These are phyloP conservation scores for Metarhizium guizhouense DNA, from an alignment of 2,329 filamentous ascomycete species.

Conservation along the genomic window DNA sequence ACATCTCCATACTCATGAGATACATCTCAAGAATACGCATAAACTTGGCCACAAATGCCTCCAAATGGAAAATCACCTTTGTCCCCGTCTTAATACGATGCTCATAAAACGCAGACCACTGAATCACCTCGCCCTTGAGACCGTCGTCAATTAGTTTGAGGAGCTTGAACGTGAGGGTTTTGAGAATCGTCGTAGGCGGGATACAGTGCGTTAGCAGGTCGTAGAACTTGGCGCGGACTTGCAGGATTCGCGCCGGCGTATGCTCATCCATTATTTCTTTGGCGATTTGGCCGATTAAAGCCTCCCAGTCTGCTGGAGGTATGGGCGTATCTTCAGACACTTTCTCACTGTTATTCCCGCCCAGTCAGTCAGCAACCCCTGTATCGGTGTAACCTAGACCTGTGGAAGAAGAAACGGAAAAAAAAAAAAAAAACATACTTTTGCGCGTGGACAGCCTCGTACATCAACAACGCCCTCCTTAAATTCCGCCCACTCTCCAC, in stretches of 20 bases:
- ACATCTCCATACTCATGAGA: conserved; percentile 75
- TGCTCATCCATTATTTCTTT: conserved; percentile 89
- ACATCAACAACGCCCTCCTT: conserved; percentile 86
- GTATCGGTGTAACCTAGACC: neutral
- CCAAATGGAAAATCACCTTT: conserved; percentile 96
- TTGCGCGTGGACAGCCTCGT: conserved; percentile 92
- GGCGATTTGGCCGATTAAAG: conserved; percentile 80
- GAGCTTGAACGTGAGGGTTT: conserved; percentile 90
- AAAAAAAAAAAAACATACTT: conserved; percentile 53
- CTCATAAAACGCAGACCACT: conserved; percentile 96
- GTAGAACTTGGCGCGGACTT: conserved; percentile 90
- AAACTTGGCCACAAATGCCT: conserved; percentile 97
- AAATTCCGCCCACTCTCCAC: conserved; percentile 86
- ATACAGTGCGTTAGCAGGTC: conserved; percentile 96
- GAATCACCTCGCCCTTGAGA: conserved; percentile 84
- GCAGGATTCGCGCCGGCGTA: conserved; percentile 78
- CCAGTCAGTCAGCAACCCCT: neutral
- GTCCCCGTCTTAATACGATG: conserved; percentile 85
- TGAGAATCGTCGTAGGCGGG: conserved; percentile 85
- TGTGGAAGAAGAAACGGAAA: neutral
- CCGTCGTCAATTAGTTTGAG: conserved; percentile 80
- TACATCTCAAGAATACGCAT: conserved; percentile 95
- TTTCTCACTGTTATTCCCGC: conserved; percentile 57
- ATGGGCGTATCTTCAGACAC: conserved; percentile 81
- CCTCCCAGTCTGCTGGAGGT: conserved; percentile 94